Evolutionary conservation across 352 stramenopile species (phyloP), one percentile per base, ranked within the genome.

Genomic region (Phytophthora melonis): DNA sequence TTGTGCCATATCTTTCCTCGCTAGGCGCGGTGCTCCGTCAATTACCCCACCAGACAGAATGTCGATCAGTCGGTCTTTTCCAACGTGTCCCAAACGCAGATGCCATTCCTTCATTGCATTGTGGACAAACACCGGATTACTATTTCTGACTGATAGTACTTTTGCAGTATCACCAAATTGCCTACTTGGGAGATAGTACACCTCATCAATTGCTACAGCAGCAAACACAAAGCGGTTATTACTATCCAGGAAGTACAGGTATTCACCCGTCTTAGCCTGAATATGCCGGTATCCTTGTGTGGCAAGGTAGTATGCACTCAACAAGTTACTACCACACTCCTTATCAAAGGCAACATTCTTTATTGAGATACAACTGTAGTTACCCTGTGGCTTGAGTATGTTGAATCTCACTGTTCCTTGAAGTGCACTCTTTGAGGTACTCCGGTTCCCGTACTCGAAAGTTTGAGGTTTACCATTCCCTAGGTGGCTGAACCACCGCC

Each of bases 271-370:
- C 14, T 68, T 64, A 14, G 69, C 19, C 32, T 71, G 57, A 34
- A 66, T 55, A 41, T 68, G 56, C 9, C 47, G 25, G 68, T 63
- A 76, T 13, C 39, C 63, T 64, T 76, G 69, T 57, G 14, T 61
- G 5, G 62, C 57, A n/a, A 72, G 18, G 14, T 61, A 71, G 52
- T 68, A 72, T n/a, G 63, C 63, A 72, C 62, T 76, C 2, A 68
- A 30, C 19, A 72, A 62, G 21, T 72, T 72, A 57, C 54, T 70
- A 36, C 34, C 68, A 13, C 45, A 57, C 13, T 76, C 19, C 6
- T 57, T 59, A 55, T 72, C 63, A 60, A 60, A 72, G 13, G 39
- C 39, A 18, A 45, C 13, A 18, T 45, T 45, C 39, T 45, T 45
- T n/a, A 45, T 45, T 45, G 39, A 45, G 39, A 45, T n/a, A 45